Percentiles rank a stretch among this genome's conserved stretches.
Conservation (phyloP, 176 grass and related monocot genomes). For the Eleusine coracana region DNA sequence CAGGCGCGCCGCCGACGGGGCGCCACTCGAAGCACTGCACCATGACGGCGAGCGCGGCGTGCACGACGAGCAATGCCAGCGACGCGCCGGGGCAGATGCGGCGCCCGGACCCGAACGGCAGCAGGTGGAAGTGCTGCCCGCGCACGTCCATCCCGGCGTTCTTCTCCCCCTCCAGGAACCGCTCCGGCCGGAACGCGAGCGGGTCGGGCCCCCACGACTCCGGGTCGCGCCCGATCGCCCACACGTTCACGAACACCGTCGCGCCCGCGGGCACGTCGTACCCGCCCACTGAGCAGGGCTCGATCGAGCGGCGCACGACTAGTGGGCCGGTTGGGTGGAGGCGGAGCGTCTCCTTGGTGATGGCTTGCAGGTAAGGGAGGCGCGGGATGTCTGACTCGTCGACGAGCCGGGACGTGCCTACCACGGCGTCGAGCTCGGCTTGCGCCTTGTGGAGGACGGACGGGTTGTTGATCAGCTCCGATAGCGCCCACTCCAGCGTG, state of each 20-base stretch:
- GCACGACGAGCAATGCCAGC: constrained; percentile 57
- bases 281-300: constrained; percentile 41
- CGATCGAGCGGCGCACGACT: constrained; percentile 35
- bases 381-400: constrained; percentile 54
- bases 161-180: constrained; percentile 34
- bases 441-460: constrained; percentile 32
- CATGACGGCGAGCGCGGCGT: constrained; percentile 52
- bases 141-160: constrained; percentile 47
- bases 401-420: constrained; percentile 50
- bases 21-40: constrained; percentile 77
- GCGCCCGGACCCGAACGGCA: constrained; percentile 70
- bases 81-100: constrained; percentile 70
- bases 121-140: constrained; percentile 74
- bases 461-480: constrained; percentile 75
- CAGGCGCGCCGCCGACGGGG: constrained; percentile 36
- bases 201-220: constrained; percentile 46
- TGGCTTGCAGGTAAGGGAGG: constrained; percentile 69
- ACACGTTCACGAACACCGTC: constrained; percentile 60
- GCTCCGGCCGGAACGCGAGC: constrained; percentile 63
- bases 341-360: constrained; percentile 68
- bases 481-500: constrained; percentile 69
- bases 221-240: constrained; percentile 66
- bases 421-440: constrained; percentile 54
- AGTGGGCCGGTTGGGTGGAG: constrained; percentile 65
- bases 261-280: constrained; percentile 63